Evolutionary conservation across 306 rosid genomes (phyloP).

Genomic region (Lagenaria siceraria): DNA sequence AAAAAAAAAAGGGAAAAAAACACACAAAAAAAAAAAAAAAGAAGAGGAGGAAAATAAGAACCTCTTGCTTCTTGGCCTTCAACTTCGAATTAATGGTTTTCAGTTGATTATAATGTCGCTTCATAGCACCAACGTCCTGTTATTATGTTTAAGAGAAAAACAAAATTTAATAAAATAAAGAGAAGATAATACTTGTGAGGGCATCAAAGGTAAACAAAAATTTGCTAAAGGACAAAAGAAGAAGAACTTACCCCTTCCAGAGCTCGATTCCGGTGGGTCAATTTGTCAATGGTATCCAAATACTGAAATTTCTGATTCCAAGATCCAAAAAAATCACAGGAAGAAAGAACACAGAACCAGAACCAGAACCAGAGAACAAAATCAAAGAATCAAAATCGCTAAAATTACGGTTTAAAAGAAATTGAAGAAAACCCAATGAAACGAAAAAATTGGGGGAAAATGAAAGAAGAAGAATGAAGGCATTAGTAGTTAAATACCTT

Average conservation of each 20-base stretch:
- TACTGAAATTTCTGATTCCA: conserved; percentile 33
- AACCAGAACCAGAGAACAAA: no score
- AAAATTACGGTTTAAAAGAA: background rate
- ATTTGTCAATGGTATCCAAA: conserved; percentile 14
- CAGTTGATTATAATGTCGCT: conserved; percentile 8
- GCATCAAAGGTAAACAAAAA: background rate
- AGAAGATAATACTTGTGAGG: background rate
- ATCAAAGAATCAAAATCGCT: background rate
- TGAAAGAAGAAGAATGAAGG: background rate
- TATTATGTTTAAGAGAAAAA: background rate
- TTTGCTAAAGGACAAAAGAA: background rate
- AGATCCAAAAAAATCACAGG: conserved; percentile 3
- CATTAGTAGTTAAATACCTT: conserved; percentile 17
- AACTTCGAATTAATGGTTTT: conserved; percentile 23
- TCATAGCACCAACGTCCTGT: conserved; percentile 38
- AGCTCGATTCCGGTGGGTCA: conserved; percentile 10
- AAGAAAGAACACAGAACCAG: background rate
- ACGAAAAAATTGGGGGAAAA: background rate
- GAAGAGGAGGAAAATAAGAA: background rate
- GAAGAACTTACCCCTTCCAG: conserved; percentile 23
- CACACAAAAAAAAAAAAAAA: background rate
- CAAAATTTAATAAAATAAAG: background rate
- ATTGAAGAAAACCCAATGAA: background rate
- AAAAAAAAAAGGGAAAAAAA: background rate
- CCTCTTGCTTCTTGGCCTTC: conserved; percentile 34